Percentiles rank a stretch among this genome's conserved stretches.
Evolutionary conservation across 148 eudicot species (phyloP).

Genomic region (Spergularia marina): DNA sequence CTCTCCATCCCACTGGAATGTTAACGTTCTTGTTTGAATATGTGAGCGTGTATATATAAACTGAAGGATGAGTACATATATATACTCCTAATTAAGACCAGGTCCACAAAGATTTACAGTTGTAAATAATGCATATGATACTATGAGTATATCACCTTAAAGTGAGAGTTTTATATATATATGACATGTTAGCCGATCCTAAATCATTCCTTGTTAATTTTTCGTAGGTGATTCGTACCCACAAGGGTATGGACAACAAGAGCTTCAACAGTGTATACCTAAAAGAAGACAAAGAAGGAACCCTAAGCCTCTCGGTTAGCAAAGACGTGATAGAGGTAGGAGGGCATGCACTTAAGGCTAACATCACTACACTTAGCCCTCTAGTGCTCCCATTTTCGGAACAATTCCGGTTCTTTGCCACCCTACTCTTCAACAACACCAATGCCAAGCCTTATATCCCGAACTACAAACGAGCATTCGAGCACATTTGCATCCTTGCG

Average conservation of each 20-base stretch:
- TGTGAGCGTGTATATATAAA: no score
- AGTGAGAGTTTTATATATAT: no score
- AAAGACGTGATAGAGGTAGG: conserved; percentile 57
- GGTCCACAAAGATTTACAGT: no score
- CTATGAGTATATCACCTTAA: no score
- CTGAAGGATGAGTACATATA: no score
- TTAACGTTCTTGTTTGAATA: no score
- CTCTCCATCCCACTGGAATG: no score
- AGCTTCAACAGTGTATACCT: conserved; percentile 55
- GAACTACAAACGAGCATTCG: conserved; percentile 64
- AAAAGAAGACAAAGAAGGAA: conserved; percentile 55
- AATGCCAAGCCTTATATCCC: conserved; percentile 54
- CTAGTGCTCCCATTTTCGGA: conserved; percentile 54
- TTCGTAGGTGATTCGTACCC: conserved; percentile 56
- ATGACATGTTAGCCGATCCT: background rate
- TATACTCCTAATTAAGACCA: no score
- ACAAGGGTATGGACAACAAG: conserved; percentile 54
- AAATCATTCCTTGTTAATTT: background rate
- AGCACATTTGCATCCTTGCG: conserved; percentile 69
- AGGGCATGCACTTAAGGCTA: conserved; percentile 59
- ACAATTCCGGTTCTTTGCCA: conserved; percentile 53
- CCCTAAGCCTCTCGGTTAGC: conserved; percentile 46
- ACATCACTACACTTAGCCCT: conserved; percentile 62
- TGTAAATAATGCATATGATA: no score
- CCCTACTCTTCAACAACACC: conserved; percentile 34